Percentiles rank a stretch among this genome's conserved stretches.
These are phyloP conservation scores for Metschnikowia matae DNA, from an alignment of 805 yeast species.

Conservation along the genomic window DNA sequence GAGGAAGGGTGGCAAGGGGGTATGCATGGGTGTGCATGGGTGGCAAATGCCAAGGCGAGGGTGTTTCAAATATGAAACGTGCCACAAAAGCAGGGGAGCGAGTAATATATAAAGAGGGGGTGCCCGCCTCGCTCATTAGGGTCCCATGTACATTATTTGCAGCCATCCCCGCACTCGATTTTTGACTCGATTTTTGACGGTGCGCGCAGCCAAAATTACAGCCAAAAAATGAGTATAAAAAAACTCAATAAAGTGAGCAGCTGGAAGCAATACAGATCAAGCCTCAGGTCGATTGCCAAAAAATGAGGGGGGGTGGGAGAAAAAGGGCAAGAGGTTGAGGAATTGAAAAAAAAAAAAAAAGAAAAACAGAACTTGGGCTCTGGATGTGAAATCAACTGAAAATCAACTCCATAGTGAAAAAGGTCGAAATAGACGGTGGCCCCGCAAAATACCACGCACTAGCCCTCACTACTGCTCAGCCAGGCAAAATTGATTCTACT, in stretches of 20 bases:
- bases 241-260: too few species aligned
- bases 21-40: constrained; percentile 1
- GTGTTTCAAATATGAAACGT: neutral
- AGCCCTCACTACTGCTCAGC: constrained; percentile 33
- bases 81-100: neutral
- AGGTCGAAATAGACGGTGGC: too few species aligned
- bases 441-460: constrained; percentile 31
- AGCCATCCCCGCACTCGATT: neutral
- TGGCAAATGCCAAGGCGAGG: neutral
- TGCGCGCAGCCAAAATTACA: neutral
- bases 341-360: neutral
- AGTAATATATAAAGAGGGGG: neutral
- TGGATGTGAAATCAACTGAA: neutral
- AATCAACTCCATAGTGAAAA: too few species aligned
- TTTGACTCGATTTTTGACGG: neutral
- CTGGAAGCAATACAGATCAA: neutral
- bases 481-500: constrained; percentile 32
- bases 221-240: too few species aligned
- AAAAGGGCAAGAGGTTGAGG: too few species aligned
- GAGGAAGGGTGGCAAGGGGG: neutral
- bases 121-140: too few species aligned
- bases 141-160: neutral
- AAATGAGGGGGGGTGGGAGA: too few species aligned
- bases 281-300: neutral
- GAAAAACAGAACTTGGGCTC: neutral